Evolutionary conservation across 208 protist species (phyloP), one percentile per base, ranked within the genome.

Genomic region (Leishmania mexicana): DNA sequence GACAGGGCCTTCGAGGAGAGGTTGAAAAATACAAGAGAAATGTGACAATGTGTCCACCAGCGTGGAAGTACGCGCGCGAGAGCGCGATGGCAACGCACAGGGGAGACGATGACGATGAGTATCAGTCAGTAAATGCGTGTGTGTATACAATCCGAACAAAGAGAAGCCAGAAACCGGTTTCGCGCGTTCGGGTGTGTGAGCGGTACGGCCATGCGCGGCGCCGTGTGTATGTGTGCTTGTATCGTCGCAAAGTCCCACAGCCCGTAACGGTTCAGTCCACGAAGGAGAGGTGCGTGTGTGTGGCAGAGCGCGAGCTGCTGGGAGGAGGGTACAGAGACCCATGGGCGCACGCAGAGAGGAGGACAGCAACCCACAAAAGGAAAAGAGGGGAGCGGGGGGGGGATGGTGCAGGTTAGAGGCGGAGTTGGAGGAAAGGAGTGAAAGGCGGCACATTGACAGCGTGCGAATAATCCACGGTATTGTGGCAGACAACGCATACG

Each of bases 261-360:
- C 40, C 35, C 67, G 40, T 45, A 72, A 31, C 24, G 40, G 67
- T n/a, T 74, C 40, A 54, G 45, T 19, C 47, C 70, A 53, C 70
- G 47, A 51, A 21, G 28, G 28, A 74, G 45, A 53, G 70, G 3
- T 54, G 45, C 13, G 70, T 76, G n/a, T 47, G 28, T 60, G 31
- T 62, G 51, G 47, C 47, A 45, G 53, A 62, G 53, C 47, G n/a
- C 45, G 31, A 76, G 73, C 45, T 76, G 73, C 73, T 47, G 17
- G 17, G 49, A 6, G 35, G 19, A 62, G 24, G 19, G 47, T 8
- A 51, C 73, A 54, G 45, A 21, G 31, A 74, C 54, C 45, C n/a
- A 54, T 19, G 31, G 17, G 24, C 28, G 31, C 45, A 74, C 21
- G 70, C 45, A 13, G 24, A n/a, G 28, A 40, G 13, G 35, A 17